Conservation (phyloP, 164 flowering plant genomes). For the Chimonanthus praecox region DNA sequence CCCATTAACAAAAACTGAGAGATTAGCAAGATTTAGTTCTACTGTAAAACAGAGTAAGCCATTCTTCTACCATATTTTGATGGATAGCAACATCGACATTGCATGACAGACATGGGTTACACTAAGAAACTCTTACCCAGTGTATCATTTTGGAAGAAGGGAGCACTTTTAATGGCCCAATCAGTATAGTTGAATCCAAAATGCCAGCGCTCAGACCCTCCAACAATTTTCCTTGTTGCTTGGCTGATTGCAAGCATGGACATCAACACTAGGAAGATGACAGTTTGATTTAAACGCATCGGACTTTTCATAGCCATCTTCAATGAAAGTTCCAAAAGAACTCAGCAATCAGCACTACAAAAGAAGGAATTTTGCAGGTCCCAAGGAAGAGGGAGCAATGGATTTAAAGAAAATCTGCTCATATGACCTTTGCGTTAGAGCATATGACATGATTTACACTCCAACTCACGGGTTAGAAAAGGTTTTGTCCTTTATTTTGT, state of each 20-base stretch:
- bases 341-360: not conserved
- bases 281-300: not conserved
- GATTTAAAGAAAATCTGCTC: not conserved
- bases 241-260: not conserved
- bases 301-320: not conserved
- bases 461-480: not conserved
- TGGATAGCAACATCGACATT: too few species aligned
- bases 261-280: not conserved
- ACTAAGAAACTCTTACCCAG: constrained; percentile 23
- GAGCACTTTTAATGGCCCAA: constrained; percentile 33
- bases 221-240: constrained; percentile 21
- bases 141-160: constrained; percentile 32
- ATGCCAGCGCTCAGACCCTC: constrained; percentile 37
- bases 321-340: not conserved
- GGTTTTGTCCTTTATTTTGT: not conserved
- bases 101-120: too few species aligned
- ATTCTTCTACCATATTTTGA: too few species aligned
- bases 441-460: not conserved
- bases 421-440: not conserved
- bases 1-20: not conserved
- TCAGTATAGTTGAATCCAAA: constrained; percentile 40
- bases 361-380: not conserved
- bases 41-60: not conserved
- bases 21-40: not conserved
- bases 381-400: not conserved